phyloP scores from a whole-genome alignment of 2,329 filamentous ascomycete species.

The Ophiostoma himal-ulmi region DNA sequence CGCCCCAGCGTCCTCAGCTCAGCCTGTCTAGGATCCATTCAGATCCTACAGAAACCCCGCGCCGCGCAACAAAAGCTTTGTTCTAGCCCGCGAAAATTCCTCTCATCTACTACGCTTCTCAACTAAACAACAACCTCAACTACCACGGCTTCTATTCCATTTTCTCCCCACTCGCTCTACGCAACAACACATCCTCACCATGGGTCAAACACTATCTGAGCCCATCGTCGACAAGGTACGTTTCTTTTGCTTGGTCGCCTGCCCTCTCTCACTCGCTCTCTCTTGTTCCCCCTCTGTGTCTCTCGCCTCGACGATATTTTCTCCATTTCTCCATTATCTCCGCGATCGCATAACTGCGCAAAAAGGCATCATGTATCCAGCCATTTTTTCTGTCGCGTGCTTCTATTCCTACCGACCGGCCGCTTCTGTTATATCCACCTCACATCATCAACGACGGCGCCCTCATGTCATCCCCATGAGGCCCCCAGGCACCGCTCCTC shows the following conservation, averaged over 20 bases:
- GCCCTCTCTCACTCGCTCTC: neutral
- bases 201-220: constrained; percentile 99
- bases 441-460: neutral
- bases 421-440: neutral
- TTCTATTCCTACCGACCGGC: neutral
- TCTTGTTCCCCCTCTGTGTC: neutral
- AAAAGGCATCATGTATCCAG: neutral
- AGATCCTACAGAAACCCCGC: constrained; percentile 16
- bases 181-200: constrained; percentile 42
- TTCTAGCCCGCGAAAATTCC: constrained; percentile 15
- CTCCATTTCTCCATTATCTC: neutral
- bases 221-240: constrained; percentile 98
- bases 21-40: neutral
- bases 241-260: constrained; percentile 26
- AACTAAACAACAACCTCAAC: constrained; percentile 4
- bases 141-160: neutral
- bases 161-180: constrained; percentile 10
- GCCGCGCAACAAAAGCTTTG: constrained; percentile 7
- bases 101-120: constrained; percentile 9
- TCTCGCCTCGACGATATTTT: neutral
- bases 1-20: neutral
- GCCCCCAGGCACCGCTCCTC: neutral
- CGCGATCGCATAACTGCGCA: neutral
- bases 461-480: neutral
- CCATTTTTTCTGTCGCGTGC: neutral